Evolutionary conservation across 768 basidiomycete genomes (phyloP).

Genomic region (Mycena belliarum): DNA sequence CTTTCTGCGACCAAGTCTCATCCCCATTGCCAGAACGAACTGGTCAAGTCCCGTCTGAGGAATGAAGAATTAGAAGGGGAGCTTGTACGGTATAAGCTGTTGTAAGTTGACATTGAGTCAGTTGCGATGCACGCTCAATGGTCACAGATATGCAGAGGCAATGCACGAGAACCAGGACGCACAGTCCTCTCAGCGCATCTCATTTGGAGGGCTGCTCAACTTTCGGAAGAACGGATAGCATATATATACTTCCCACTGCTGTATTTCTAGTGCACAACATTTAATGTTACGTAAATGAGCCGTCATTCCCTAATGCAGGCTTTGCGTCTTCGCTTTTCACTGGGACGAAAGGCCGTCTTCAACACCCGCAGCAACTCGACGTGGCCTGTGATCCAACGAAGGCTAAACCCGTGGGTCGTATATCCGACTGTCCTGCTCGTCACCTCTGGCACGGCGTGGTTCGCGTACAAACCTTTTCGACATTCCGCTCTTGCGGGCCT

Average conservation of each 20-base stretch:
- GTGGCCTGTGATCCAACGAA: background rate
- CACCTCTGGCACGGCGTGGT: slow-evolving; percentile 36
- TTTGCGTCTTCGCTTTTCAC: background rate
- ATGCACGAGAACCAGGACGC: slow-evolving; percentile 79
- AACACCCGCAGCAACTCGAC: slow-evolving; percentile 4
- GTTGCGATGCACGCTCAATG: background rate
- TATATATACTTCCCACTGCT: background rate
- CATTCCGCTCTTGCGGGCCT: slow-evolving; percentile 72
- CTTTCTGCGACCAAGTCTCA: background rate
- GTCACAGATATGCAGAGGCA: slow-evolving; percentile 61
- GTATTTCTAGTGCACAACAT: slow-evolving; percentile 6
- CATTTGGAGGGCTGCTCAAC: slow-evolving; percentile 32
- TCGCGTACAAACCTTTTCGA: slow-evolving; percentile 76
- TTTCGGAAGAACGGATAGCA: slow-evolving; percentile 10
- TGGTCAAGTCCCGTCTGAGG: slow-evolving; percentile 84
- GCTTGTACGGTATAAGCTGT: slow-evolving; percentile 89
- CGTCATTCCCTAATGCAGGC: background rate
- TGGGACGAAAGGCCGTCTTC: background rate
- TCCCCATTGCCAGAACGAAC: slow-evolving; percentile 64
- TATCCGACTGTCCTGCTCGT: slow-evolving; percentile 39
- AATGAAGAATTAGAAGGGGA: slow-evolving; percentile 94
- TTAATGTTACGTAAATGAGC: too few relatives aligned
- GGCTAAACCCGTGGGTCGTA: slow-evolving; percentile 33
- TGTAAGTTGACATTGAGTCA: slow-evolving; percentile 53
- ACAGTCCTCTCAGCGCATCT: slow-evolving; percentile 64